These are phyloP conservation scores for Rhizoclosmatium sp. DNA, from an alignment of 192 early-diverging fungal genomes.

Conservation along the genomic window DNA sequence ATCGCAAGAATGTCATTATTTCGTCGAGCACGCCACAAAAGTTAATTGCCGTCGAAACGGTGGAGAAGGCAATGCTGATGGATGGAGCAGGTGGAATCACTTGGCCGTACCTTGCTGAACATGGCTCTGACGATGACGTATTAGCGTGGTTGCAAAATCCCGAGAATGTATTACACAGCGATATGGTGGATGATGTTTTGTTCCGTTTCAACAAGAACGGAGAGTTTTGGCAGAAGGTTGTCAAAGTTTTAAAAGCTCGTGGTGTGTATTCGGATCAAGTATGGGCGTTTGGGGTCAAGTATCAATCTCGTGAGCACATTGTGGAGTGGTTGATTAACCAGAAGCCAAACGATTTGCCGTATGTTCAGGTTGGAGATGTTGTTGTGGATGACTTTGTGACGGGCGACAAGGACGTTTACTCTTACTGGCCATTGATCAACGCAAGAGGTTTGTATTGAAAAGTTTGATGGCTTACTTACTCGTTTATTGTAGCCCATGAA, in stretches of 20 bases:
- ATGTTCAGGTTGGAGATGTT: not conserved
- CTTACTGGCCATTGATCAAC: constrained; percentile 38
- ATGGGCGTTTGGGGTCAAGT: constrained; percentile 30
- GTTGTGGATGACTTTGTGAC: constrained; percentile 21
- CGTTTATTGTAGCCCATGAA: constrained; percentile 14
- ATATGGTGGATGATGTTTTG: constrained; percentile 4
- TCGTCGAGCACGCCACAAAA: constrained; percentile 4
- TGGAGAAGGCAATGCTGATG: constrained; percentile 34
- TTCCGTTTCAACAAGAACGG: not conserved
- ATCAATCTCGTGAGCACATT: not conserved
- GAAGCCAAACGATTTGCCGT: constrained; percentile 5
- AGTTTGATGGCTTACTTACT: not conserved
- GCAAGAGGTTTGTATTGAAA: constrained; percentile 16
- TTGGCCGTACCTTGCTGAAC: constrained; percentile 13
- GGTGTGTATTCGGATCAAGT: constrained; percentile 2
- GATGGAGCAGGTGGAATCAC: constrained; percentile 21
- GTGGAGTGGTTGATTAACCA: constrained; percentile 16
- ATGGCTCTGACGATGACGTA: constrained; percentile 23
- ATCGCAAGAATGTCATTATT: constrained; percentile 23
- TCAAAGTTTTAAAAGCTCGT: not conserved
- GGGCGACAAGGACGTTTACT: not conserved
- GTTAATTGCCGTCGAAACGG: constrained; percentile 11
- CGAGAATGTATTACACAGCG: not conserved
- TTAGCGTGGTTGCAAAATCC: constrained; percentile 18
- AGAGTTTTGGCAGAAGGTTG: constrained; percentile 9